A percentile compares a stretch with the other conserved stretches of the same genome.
phyloP scores from a whole-genome alignment of 2,329 filamentous ascomycete species.

The Talaromyces funiculosus region DNA sequence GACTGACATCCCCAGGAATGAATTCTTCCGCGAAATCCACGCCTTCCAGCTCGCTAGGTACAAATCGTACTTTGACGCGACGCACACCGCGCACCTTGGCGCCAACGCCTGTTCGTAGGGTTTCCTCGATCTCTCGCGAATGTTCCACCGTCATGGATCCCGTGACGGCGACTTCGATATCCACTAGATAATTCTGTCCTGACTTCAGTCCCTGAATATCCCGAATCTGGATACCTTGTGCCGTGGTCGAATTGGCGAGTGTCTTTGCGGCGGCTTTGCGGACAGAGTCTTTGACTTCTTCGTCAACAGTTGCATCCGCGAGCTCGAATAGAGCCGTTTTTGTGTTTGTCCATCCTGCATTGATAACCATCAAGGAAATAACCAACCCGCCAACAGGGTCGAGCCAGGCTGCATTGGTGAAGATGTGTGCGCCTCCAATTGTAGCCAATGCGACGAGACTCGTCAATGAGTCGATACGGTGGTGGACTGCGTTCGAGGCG shows the following conservation, averaged over 20 bases:
- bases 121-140: conserved; percentile 63
- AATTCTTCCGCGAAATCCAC: conserved; percentile 71
- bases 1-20: conserved; percentile 59
- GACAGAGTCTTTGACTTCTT: conserved; percentile 71
- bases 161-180: conserved; percentile 79
- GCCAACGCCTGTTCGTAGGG: conserved; percentile 66
- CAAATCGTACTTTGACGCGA: conserved; percentile 76
- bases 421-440: conserved; percentile 81
- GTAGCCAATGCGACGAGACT: conserved; percentile 87
- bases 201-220: conserved; percentile 88
- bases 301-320: conserved; percentile 82
- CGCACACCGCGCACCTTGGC: conserved; percentile 76
- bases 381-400: conserved; percentile 89
- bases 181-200: conserved; percentile 91
- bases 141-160: conserved; percentile 68
- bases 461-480: conserved; percentile 91
- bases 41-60: conserved; percentile 57
- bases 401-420: conserved; percentile 81
- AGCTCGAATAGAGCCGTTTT: conserved; percentile 76
- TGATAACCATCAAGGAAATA: conserved; percentile 89
- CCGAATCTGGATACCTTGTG: conserved; percentile 62
- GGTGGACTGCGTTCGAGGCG: conserved; percentile 92
- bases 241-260: conserved; percentile 49
- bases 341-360: conserved; percentile 83
- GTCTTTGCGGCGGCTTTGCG: conserved; percentile 59